Evolutionary conservation across 176 grass and related monocot genomes (phyloP).

Genomic region (Oryza brachyantha): DNA sequence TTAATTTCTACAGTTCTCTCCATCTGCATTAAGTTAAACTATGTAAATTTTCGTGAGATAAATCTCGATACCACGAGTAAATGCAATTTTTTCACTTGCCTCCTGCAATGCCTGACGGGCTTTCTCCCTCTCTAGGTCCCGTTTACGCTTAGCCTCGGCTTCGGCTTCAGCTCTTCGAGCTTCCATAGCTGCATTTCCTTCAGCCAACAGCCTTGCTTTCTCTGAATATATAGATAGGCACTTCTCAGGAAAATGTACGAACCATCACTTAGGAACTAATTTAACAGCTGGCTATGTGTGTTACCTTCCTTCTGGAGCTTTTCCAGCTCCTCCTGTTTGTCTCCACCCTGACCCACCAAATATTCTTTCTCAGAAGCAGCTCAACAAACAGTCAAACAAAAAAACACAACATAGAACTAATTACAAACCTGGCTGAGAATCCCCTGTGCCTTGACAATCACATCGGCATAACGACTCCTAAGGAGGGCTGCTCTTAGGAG

Average conservation of each 20-base stretch:
- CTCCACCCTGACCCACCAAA: constrained; percentile 56
- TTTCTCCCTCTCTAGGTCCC: constrained; percentile 81
- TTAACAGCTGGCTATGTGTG: background rate
- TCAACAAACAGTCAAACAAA: background rate
- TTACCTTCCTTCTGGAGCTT: constrained; percentile 93
- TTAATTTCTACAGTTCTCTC: constrained; percentile 90
- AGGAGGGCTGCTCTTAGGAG: constrained; percentile 75
- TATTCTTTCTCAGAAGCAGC: background rate
- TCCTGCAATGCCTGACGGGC: constrained; percentile 81
- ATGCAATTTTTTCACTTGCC: constrained; percentile 44
- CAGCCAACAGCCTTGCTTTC: constrained; percentile 74
- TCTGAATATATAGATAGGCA: constrained; percentile 44
- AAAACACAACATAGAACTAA: background rate
- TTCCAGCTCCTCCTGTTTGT: constrained; percentile 86
- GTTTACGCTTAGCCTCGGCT: constrained; percentile 76
- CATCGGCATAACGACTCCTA: constrained; percentile 76
- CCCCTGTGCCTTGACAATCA: constrained; percentile 86
- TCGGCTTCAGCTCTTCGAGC: constrained; percentile 81
- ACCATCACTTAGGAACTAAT: background rate
- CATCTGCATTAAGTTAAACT: constrained; percentile 47
- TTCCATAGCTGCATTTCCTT: constrained; percentile 93
- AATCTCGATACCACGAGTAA: background rate
- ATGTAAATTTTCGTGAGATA: constrained; percentile 15
- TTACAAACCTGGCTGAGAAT: constrained; percentile 65
- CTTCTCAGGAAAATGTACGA: background rate